A percentile compares a stretch with the other conserved stretches of the same genome.
These are phyloP conservation scores for Heliamphora pulchella DNA, from an alignment of 179 eudicot species.

Conservation along the genomic window DNA sequence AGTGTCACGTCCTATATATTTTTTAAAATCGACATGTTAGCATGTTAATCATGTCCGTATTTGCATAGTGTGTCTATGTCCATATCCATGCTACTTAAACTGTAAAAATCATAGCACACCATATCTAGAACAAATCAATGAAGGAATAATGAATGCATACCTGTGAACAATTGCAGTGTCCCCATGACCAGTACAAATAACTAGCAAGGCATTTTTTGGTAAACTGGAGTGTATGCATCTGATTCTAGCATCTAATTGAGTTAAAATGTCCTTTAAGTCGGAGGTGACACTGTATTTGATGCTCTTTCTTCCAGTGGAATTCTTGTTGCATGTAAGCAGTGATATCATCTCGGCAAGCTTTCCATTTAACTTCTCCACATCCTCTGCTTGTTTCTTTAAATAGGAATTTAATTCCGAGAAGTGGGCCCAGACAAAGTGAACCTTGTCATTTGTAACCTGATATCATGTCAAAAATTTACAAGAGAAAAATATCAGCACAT, in stretches of 20 bases:
- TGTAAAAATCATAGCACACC: background rate
- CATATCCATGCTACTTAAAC: background rate
- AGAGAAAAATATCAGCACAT: background rate
- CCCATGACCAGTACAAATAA: constrained; percentile 81
- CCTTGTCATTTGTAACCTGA: constrained; percentile 63
- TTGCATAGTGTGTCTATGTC: too few species aligned
- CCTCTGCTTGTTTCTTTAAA: constrained; percentile 62
- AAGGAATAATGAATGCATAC: constrained; percentile 25
- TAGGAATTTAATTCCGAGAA: constrained; percentile 58
- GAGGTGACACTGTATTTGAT: constrained; percentile 36
- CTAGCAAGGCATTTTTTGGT: constrained; percentile 64
- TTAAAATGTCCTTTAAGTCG: constrained; percentile 54
- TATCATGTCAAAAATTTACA: background rate
- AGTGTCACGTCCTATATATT: too few species aligned
- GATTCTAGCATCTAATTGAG: constrained; percentile 49
- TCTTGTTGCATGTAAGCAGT: constrained; percentile 53
- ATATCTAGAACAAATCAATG: background rate
- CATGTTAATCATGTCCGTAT: too few species aligned
- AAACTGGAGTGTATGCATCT: constrained; percentile 45
- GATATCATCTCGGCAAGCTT: constrained; percentile 72
- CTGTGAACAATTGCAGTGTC: constrained; percentile 69
- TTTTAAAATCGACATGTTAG: too few species aligned
- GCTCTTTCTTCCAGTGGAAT: constrained; percentile 35
- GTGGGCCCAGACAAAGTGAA: constrained; percentile 75
- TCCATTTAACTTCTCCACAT: constrained; percentile 40